Evolutionary conservation across 495 filamentous ascomycete species (phyloP).

Genomic region (Aspergillus steynii): DNA sequence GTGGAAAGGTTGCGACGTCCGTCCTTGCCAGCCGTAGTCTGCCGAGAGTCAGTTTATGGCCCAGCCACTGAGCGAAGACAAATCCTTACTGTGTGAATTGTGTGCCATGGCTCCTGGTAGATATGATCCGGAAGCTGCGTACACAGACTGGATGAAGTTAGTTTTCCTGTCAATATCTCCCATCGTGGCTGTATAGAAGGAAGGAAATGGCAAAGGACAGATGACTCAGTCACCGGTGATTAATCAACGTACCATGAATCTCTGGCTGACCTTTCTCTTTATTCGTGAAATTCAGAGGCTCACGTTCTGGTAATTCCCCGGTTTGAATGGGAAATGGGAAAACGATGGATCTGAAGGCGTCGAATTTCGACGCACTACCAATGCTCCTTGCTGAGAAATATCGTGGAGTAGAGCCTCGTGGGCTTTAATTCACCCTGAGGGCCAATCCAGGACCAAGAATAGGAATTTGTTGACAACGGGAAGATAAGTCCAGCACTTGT

Average conservation of each 20-base stretch:
- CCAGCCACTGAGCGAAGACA: neutral
- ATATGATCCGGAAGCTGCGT: slow-evolving; percentile 9
- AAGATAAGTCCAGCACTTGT: no score
- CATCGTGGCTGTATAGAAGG: neutral
- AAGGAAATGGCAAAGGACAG: no score
- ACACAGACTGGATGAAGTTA: slow-evolving; percentile 4
- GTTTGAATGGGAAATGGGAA: neutral
- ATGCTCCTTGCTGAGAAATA: neutral
- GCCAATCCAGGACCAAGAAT: neutral
- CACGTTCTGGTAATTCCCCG: neutral
- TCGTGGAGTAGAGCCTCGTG: neutral
- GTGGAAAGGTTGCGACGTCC: slow-evolving; percentile 23
- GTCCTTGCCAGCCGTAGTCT: slow-evolving; percentile 30
- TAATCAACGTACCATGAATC: neutral
- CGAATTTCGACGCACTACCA: neutral
- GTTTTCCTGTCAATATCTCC: neutral
- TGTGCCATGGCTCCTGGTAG: slow-evolving; percentile 21
- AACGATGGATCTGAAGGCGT: neutral
- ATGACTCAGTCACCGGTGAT: neutral
- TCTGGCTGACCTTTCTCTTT: neutral
- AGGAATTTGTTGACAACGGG: no score
- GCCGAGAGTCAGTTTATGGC: slow-evolving; percentile 9
- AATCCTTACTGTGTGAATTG: slow-evolving; percentile 24
- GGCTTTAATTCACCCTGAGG: neutral
- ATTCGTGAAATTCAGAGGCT: neutral